These are phyloP conservation scores for Ploettnerulaceae sp. DNA, from an alignment of 2,329 filamentous ascomycete species.

Conservation along the genomic window DNA sequence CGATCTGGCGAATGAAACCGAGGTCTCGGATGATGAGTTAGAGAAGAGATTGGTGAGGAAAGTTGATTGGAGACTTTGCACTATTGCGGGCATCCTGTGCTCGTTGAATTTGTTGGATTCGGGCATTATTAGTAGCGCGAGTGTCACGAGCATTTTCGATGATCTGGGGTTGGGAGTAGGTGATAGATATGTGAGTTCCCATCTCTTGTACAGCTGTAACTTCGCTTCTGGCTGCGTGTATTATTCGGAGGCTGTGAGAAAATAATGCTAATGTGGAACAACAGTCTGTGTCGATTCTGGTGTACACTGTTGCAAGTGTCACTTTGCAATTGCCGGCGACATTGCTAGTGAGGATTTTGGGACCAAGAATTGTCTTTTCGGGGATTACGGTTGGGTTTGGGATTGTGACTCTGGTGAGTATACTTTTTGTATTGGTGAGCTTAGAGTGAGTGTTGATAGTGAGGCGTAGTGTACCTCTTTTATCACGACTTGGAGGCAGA, in stretches of 20 bases:
- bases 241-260: background rate
- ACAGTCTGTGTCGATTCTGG: conserved; percentile 65
- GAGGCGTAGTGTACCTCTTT: conserved; percentile 53
- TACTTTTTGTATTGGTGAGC: too few relatives aligned
- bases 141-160: conserved; percentile 60
- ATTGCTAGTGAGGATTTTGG: conserved; percentile 58
- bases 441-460: background rate
- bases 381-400: conserved; percentile 57
- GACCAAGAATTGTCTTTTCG: conserved; percentile 59
- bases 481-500: conserved; percentile 61
- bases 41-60: conserved; percentile 52
- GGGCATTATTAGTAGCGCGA: conserved; percentile 64
- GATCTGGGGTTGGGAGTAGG: conserved; percentile 58
- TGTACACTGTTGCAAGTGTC: conserved; percentile 65
- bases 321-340: conserved; percentile 65
- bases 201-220: background rate
- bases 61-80: conserved; percentile 63
- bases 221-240: background rate
- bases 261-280: conserved; percentile 4
- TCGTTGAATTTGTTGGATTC: conserved; percentile 63
- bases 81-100: conserved; percentile 66
- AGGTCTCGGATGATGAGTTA: too few relatives aligned
- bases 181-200: conserved; percentile 48
- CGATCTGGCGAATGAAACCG: too few relatives aligned
- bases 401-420: conserved; percentile 52